Percentiles rank a stretch among this genome's conserved stretches.
Evolutionary conservation across 768 basidiomycete species (phyloP).

Genomic region (Hygrocybe punicea): DNA sequence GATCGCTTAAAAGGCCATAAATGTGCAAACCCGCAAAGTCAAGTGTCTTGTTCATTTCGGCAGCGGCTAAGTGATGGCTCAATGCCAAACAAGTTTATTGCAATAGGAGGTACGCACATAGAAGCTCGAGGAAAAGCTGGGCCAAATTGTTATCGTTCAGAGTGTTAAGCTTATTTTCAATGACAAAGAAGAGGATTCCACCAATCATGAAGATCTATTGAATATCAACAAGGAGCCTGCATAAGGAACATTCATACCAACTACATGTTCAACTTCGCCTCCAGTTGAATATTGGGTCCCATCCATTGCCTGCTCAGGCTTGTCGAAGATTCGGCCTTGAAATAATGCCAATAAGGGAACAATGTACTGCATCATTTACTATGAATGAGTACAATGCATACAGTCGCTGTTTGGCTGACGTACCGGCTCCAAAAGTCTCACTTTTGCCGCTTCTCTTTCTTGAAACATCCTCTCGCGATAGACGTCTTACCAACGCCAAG

Average conservation of each 20-base stretch:
- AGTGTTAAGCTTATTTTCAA: conserved; percentile 2
- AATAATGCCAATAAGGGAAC: conserved; percentile 6
- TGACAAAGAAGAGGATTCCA: conserved; percentile 7
- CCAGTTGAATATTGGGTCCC: conserved; percentile 2
- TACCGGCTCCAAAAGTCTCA: conserved; percentile 9
- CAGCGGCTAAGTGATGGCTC: conserved; percentile 5
- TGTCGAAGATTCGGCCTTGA: conserved; percentile 8
- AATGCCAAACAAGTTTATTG: conserved; percentile 1
- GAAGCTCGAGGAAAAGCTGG: conserved; percentile 7
- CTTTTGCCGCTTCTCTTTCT: conserved; percentile 2
- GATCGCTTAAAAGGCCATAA: conserved; percentile 6
- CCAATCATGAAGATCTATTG: conserved; percentile 6
- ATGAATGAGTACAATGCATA: conserved; percentile 1
- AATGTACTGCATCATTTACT: conserved; percentile 3
- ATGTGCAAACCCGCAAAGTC: conserved; percentile 6
- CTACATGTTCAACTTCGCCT: conserved; percentile 9
- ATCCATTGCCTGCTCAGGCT: conserved; percentile 10
- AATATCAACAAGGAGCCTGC: not conserved
- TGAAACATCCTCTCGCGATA: conserved; percentile 11
- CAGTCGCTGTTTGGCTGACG: not conserved
- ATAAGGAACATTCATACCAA: not conserved
- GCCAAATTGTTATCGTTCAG: conserved; percentile 5
- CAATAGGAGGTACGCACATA: conserved; percentile 2
- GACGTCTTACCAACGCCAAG: conserved; percentile 14
- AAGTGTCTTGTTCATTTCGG: conserved; percentile 6